phyloP scores from a whole-genome alignment of 2,329 filamentous ascomycete species.

The Fusarium napiforme region DNA sequence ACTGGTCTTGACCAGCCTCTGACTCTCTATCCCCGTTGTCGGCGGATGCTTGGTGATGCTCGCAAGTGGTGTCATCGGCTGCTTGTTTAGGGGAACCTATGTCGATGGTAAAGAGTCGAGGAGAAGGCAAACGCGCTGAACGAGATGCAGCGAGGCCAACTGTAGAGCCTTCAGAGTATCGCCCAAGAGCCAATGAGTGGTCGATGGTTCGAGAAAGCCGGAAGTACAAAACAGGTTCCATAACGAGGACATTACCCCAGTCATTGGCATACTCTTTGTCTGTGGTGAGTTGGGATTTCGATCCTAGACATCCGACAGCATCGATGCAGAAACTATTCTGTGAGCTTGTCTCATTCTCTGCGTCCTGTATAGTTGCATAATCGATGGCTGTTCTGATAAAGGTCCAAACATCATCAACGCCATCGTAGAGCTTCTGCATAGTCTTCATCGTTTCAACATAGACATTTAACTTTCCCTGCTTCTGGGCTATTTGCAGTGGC shows the following conservation, averaged over 20 bases:
- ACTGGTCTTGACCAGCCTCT: not conserved
- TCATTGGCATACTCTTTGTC: not conserved
- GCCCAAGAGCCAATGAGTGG: slow-evolving; percentile 12
- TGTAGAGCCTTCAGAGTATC: slow-evolving; percentile 4
- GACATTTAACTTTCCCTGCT: slow-evolving; percentile 19
- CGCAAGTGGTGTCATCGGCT: no score
- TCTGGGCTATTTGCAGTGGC: slow-evolving; percentile 21
- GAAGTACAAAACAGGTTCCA: slow-evolving; percentile 18
- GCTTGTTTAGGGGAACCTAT: not conserved
- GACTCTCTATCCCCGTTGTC: not conserved
- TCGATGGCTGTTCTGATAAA: slow-evolving; percentile 15
- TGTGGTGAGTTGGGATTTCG: not conserved
- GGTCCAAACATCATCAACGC: slow-evolving; percentile 25
- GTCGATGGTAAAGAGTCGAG: not conserved
- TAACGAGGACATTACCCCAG: slow-evolving; percentile 21
- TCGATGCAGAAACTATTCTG: not conserved
- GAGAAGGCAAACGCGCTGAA: not conserved
- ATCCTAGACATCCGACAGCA: not conserved
- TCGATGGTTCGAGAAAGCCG: slow-evolving; percentile 21
- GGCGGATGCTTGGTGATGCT: not conserved
- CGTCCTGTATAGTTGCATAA: not conserved
- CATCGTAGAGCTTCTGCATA: slow-evolving; percentile 19
- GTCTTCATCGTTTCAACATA: slow-evolving; percentile 23
- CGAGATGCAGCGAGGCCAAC: not conserved
- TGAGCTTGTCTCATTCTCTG: not conserved